Evolutionary conservation across 225 moss, liverwort and hornwort species (phyloP).

Genomic region (Ulota crispa): DNA sequence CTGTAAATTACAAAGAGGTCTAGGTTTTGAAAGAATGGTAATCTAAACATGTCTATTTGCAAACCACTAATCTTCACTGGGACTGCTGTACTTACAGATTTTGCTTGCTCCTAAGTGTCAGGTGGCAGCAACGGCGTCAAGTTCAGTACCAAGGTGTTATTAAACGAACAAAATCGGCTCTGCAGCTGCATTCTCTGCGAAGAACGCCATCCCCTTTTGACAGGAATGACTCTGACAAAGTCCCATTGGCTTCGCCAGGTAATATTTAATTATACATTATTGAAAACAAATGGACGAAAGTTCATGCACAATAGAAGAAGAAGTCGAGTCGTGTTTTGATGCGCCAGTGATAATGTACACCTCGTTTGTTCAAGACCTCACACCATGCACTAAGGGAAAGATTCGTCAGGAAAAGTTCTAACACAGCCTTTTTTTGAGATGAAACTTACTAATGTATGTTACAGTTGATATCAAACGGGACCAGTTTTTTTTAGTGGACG

Average conservation of each 20-base stretch:
- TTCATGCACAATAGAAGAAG: too few species aligned
- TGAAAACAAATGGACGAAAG: not conserved
- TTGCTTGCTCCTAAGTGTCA: not conserved
- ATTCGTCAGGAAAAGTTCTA: not conserved
- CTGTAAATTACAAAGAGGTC: not conserved
- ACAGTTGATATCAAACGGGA: not conserved
- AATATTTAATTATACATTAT: not conserved
- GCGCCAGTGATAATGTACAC: too few species aligned
- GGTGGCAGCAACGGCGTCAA: not conserved
- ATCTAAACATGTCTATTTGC: conserved; percentile 5
- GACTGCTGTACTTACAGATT: conserved; percentile 10
- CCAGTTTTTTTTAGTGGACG: not conserved
- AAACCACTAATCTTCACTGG: not conserved
- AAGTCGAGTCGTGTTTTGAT: too few species aligned
- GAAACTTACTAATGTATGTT: not conserved
- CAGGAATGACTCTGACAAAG: not conserved
- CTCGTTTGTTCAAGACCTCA: too few species aligned
- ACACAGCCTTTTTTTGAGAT: not conserved
- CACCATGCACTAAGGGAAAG: not conserved
- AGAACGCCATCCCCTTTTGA: conserved; percentile 1
- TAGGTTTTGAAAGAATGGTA: not conserved
- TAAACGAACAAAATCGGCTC: not conserved
- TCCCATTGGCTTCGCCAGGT: not conserved
- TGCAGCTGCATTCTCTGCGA: not conserved
- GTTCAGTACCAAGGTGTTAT: not conserved